A percentile compares a stretch with the other conserved stretches of the same genome.
Conservation (phyloP, 148 eudicot genomes). For the Heliosperma pusillum region DNA sequence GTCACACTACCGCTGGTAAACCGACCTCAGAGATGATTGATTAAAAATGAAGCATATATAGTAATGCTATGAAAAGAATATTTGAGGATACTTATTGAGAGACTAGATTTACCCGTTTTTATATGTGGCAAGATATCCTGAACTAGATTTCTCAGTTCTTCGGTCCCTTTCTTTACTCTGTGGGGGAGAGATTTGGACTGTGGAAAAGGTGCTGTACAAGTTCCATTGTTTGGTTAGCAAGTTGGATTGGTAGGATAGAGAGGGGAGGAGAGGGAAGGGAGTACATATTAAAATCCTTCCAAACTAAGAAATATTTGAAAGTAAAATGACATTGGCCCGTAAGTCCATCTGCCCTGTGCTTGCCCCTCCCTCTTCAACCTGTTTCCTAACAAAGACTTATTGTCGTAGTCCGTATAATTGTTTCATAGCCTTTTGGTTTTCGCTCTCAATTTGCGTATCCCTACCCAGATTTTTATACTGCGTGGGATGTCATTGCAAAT, state of each 20-base stretch:
- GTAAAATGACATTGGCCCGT: neutral
- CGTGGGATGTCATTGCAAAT: constrained; percentile 73
- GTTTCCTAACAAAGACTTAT: neutral
- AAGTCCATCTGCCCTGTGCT: neutral
- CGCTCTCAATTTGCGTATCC: constrained; percentile 7
- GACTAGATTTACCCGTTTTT: neutral
- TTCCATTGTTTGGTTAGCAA: neutral
- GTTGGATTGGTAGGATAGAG: neutral
- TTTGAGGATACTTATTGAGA: neutral
- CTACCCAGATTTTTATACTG: constrained; percentile 80
- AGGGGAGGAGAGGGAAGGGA: neutral
- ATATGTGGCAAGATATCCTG: neutral
- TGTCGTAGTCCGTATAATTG: neutral
- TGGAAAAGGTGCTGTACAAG: neutral
- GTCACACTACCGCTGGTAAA: neutral
- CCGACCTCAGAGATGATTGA: neutral
- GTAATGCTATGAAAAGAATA: neutral
- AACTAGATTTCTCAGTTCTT: neutral
- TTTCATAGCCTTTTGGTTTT: constrained; percentile 5
- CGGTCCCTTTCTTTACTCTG: neutral
- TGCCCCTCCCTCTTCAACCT: neutral
- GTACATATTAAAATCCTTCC: neutral
- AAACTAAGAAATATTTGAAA: neutral
- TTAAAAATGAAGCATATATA: neutral
- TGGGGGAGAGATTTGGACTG: neutral